Percentiles rank a stretch among this genome's conserved stretches.
Evolutionary conservation across 75 land plant genomes (phyloP).

Genomic region (Pseudotsuga menziesii): DNA sequence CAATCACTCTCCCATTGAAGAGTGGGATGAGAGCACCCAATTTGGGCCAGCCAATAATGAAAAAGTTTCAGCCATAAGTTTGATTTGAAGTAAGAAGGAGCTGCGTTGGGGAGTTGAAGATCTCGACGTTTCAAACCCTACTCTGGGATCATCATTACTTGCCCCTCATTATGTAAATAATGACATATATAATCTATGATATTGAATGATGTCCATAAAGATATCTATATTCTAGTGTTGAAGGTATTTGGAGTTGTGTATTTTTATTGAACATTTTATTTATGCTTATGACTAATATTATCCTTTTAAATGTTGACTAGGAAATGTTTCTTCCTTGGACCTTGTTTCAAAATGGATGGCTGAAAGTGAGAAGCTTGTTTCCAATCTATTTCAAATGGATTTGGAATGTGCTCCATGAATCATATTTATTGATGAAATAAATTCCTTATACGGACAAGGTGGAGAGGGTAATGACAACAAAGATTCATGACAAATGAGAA

Average conservation of each 20-base stretch:
- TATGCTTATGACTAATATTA: background rate
- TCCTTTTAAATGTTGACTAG: background rate
- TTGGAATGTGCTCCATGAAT: slow-evolving; percentile 95
- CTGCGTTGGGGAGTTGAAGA: no score
- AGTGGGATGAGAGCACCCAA: no score
- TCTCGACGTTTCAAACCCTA: no score
- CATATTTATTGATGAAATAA: slow-evolving; percentile 96
- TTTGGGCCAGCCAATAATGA: no score
- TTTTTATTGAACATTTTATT: background rate
- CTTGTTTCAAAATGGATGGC: slow-evolving; percentile 99
- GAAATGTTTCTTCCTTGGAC: slow-evolving; percentile 95
- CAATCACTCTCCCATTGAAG: no score
- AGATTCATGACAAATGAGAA: slow-evolving; percentile 94
- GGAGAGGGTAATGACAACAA: slow-evolving; percentile 99
- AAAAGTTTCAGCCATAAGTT: no score
- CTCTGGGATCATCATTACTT: no score
- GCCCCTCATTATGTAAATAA: no score
- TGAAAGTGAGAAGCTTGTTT: slow-evolving; percentile 98
- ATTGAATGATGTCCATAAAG: background rate
- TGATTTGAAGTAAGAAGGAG: no score
- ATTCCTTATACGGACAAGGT: slow-evolving; percentile 91
- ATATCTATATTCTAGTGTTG: background rate
- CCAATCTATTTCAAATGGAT: slow-evolving; percentile 97
- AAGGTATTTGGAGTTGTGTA: background rate
- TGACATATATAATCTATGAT: background rate